Conservation (phyloP, 2,329 filamentous ascomycete species). For the Arthrobotrys sinensis region DNA sequence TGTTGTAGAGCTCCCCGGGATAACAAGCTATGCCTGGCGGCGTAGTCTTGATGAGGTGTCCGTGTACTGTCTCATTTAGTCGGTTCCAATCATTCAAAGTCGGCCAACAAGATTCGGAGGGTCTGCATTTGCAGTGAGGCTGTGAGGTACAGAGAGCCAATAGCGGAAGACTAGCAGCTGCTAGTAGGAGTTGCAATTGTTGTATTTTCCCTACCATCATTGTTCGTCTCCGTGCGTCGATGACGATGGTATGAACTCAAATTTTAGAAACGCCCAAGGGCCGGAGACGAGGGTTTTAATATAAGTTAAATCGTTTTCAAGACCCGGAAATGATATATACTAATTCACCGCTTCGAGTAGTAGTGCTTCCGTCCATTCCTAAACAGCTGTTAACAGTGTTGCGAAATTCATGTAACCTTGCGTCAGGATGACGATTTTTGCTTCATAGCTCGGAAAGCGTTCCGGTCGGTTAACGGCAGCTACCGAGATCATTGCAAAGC, state of each 20-base stretch:
- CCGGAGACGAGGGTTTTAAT: too few species aligned
- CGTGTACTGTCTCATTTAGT: slow-evolving; percentile 72
- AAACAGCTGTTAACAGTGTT: too few species aligned
- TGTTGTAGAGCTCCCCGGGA: slow-evolving; percentile 8
- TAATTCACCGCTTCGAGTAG: too few species aligned
- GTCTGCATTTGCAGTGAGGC: slow-evolving; percentile 70
- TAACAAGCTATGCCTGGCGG: slow-evolving; percentile 74
- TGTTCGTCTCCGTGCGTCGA: too few species aligned
- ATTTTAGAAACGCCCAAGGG: too few species aligned
- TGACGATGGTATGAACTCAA: too few species aligned
- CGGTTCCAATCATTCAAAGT: slow-evolving; percentile 68
- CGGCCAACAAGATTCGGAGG: slow-evolving; percentile 74
- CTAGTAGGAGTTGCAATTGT: not conserved
- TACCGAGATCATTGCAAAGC: too few species aligned
- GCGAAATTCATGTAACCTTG: too few species aligned
- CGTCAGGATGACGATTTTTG: too few species aligned
- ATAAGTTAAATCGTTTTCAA: too few species aligned
- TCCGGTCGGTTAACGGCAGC: not conserved
- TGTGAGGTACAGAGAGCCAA: not conserved
- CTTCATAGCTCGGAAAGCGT: not conserved
- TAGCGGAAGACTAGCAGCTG: not conserved
- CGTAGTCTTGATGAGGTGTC: slow-evolving; percentile 71
- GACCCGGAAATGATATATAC: too few species aligned
- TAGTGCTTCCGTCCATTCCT: too few species aligned
- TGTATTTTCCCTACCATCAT: not conserved